Evolutionary conservation across 1,284 basidiomycete species (phyloP).

Genomic region (Tranzscheliella williamsii): DNA sequence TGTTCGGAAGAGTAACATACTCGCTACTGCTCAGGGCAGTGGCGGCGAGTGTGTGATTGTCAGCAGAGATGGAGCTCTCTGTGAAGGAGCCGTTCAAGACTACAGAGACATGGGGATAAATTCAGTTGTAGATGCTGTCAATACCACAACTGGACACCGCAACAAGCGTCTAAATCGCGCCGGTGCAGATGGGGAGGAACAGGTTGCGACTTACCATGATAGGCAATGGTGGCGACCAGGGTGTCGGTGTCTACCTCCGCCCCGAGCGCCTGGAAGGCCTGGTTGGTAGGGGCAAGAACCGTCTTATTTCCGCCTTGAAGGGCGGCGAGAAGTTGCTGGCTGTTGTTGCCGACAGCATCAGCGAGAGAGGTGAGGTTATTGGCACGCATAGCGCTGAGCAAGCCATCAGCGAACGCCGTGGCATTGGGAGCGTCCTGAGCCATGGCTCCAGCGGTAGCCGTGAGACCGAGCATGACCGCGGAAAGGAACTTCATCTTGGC

Average conservation of each 20-base stretch:
- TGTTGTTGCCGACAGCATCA: slow-evolving; percentile 37
- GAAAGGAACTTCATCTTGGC: slow-evolving; percentile 46
- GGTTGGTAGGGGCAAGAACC: slow-evolving; percentile 63
- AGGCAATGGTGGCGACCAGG: slow-evolving; percentile 67
- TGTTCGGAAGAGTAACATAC: slow-evolving; percentile 23
- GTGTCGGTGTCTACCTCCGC: slow-evolving; percentile 61
- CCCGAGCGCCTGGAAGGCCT: slow-evolving; percentile 58
- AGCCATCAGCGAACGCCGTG: slow-evolving; percentile 35
- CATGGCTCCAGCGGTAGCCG: slow-evolving; percentile 20
- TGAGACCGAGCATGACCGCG: slow-evolving; percentile 25
- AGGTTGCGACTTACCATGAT: slow-evolving; percentile 64
- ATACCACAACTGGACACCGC: too few relatives aligned
- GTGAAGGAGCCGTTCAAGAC: slow-evolving; percentile 67
- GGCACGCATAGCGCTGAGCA: slow-evolving; percentile 31
- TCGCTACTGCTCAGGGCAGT: slow-evolving; percentile 68
- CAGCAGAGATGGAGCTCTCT: slow-evolving; percentile 61
- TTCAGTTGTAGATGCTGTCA: too few relatives aligned
- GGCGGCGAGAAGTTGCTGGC: slow-evolving; percentile 14
- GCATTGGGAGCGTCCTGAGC: slow-evolving; percentile 32
- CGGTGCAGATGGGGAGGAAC: too few relatives aligned
- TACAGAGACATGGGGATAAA: too few relatives aligned
- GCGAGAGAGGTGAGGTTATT: slow-evolving; percentile 41
- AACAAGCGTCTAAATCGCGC: too few relatives aligned
- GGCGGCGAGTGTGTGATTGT: slow-evolving; percentile 67
- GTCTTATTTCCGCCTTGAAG: slow-evolving; percentile 52